These are phyloP conservation scores for Didymella pomorum DNA, from an alignment of 2,329 filamentous ascomycete species.

Conservation along the genomic window DNA sequence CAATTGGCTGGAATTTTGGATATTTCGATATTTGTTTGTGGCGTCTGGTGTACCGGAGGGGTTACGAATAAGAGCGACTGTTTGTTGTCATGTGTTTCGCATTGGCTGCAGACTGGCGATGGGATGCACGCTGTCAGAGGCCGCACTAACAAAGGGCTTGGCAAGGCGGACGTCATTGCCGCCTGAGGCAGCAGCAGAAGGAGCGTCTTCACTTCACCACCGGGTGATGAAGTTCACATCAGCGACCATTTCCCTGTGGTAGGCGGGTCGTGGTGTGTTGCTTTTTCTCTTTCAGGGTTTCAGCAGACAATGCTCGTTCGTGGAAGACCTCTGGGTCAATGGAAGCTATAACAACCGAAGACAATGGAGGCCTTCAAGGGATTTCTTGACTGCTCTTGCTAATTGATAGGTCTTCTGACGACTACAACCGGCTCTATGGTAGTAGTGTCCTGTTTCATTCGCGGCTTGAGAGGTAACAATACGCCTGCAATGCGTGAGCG, in stretches of 20 bases:
- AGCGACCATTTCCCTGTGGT: neutral
- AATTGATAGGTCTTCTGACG: no score
- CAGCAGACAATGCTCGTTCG: neutral
- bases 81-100: slow-evolving; percentile 34
- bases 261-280: neutral
- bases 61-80: slow-evolving; percentile 29
- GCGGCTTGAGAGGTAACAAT: neutral
- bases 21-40: slow-evolving; percentile 4
- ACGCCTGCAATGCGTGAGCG: slow-evolving; percentile 21
- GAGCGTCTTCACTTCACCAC: neutral
- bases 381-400: no score
- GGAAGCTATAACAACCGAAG: neutral
- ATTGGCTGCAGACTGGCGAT: slow-evolving; percentile 12
- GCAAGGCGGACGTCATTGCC: slow-evolving; percentile 8
- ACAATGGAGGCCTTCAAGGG: no score
- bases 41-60: slow-evolving; percentile 15
- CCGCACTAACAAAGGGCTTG: slow-evolving; percentile 6
- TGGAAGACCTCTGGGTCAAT: neutral
- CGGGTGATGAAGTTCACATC: neutral
- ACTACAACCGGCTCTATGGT: no score
- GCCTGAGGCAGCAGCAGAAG: neutral
- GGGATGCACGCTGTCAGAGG: slow-evolving; percentile 16
- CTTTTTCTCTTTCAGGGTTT: neutral
- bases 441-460: no score
- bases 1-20: slow-evolving; percentile 16